Base-by-base conservation (phyloP, 176 grass and related monocot species). In the Aegilops bicornis region DNA sequence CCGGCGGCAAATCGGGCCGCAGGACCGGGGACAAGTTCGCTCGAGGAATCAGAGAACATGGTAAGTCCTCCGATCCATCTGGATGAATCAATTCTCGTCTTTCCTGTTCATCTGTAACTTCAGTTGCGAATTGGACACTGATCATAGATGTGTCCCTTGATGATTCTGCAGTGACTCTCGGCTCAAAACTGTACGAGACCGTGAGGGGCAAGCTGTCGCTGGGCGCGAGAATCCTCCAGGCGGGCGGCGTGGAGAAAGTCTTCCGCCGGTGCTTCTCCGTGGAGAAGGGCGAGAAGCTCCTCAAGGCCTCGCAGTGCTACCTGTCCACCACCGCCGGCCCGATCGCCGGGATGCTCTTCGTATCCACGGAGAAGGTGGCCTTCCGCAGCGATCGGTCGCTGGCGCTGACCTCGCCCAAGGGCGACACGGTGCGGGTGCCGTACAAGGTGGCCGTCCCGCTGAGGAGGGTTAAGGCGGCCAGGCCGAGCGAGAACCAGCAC, bases 391-490 rank as follows among this genome's bases (percentile, higher is more conserved):
- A 87, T 60, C 86, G 88, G 32, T 83, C 80, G 29, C 80, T 95
- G 79, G 86, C 86, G 75, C 16, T 95, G 20, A 90, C 83, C 33
- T 87, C 87, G 23, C 65, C 65, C 0, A 40, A 43, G 23, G 91
- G 91, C 71, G 72, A 50, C 59, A 56, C 83, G 45, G 78, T 67
- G 54, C 72, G 87, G 64, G 82, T 93, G 27, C 93, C 95, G 12
- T 98, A 98, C 88, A 98, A 95, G 87, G 93, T 95, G 8, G 48
- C 72, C 64, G 84, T 98, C 86, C 95, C 91, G 7, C 56, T 98
- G 64, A 1, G 75, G 60, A 92, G 69, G 87, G 81, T 98, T 27
- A 93, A 90, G 27, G 64, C 65, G 78, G 89, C 88, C 8, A 82
- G 8, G 43, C 83, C 81, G 0, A 95, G 93, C 47, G 83, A 89